Base-by-base conservation (phyloP, 2,329 filamentous ascomycete genomes). In the Neurospora sp. region DNA sequence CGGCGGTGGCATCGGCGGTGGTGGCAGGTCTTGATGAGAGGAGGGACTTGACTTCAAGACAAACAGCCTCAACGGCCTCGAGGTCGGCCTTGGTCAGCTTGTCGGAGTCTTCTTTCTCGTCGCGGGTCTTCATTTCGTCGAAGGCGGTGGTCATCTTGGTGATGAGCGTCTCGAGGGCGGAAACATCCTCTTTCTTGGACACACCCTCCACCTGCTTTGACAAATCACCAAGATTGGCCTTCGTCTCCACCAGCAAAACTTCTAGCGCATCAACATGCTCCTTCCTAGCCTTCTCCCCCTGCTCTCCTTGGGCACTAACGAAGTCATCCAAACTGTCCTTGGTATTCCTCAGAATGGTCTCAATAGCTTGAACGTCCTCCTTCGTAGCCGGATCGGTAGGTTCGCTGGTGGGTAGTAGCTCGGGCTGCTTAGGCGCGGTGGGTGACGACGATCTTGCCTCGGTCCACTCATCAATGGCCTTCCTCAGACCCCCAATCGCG, bases 311-410 rank as follows among this genome's bases (percentile, higher is more conserved):
- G 52, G 52, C 52, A 33, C 23, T 62, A 67, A 97, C 87, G 23
- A 88, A 79, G 71, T 97, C 93, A 71, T 97, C 95, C 10, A 98
- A 83, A 66, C 92, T 92, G 5, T 90, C 89, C 78, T 97, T 97
- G 39, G 93, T 94, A 78, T 97, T 97, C 58, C 91, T 89, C 13
- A 98, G 85, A 67, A 98, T 89, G 0, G 91, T 96, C 79, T 97
- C 95, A 71, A 98, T 94, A 11, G 93, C 93, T 72, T 95, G 89
- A 0, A 94, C 92, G 75, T 98, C 94, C 74, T 97, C 93, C 77
- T 92, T 92, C 39, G 85, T 89, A 6, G 91, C 89, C 2, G 84
- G 78, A 43, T 89, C 88, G 2, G 76, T 76, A 2, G 52, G 52
- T 33, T 62, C 52, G 4, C 75, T 78, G n/a, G 72, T 66, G 2